phyloP scores from a whole-genome alignment of 73 alveolate genomes.

The Tetrahymena thermophila region DNA sequence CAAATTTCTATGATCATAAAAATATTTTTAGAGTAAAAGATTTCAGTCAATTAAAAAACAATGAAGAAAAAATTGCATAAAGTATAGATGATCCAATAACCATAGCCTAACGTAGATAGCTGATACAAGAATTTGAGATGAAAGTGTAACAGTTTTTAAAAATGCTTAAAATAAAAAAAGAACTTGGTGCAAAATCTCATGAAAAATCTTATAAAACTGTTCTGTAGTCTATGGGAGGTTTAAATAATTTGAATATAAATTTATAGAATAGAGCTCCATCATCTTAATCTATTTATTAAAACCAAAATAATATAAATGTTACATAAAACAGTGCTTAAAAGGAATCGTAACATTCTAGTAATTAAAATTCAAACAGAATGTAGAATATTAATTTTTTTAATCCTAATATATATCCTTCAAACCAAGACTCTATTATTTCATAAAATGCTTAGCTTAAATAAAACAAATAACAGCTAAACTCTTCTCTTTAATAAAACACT shows the following conservation, averaged over 20 bases:
- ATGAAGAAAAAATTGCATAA: neutral
- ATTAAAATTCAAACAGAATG: neutral
- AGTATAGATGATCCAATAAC: neutral
- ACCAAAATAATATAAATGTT: neutral
- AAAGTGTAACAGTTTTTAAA: neutral
- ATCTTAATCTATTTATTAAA: neutral
- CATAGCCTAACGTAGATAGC: neutral
- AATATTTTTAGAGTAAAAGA: neutral
- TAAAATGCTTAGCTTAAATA: neutral
- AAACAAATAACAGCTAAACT: neutral
- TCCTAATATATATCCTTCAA: neutral
- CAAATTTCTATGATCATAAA: neutral
- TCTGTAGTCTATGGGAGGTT: neutral
- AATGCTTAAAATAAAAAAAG: neutral
- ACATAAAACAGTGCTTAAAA: neutral
- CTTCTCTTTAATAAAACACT: neutral
- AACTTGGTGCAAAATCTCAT: neutral
- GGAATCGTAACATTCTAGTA: neutral
- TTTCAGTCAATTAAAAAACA: neutral
- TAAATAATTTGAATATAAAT: neutral
- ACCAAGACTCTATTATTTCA: neutral
- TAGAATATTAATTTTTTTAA: neutral
- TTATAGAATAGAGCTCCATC: neutral
- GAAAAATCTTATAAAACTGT: neutral
- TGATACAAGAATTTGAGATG: neutral